Conservation (phyloP, 2,329 filamentous ascomycete species). For the Hysterium pulicare region DNA sequence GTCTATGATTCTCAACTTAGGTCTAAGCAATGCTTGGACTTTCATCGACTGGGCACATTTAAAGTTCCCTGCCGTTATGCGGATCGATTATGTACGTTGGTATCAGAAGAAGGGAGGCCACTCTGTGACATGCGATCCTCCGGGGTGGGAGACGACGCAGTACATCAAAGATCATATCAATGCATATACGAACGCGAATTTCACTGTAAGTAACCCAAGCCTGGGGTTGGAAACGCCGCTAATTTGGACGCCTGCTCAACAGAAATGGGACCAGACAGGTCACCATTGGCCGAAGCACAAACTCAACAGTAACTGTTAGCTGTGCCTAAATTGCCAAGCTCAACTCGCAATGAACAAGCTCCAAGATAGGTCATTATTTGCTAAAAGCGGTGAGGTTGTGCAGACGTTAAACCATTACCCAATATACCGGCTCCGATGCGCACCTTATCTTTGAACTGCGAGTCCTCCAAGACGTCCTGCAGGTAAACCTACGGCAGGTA, state of each 20-base stretch:
- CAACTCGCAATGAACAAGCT: not conserved
- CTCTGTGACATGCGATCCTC: constrained; percentile 54
- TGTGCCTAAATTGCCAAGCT: not conserved
- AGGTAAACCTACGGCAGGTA: not conserved
- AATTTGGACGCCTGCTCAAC: constrained; percentile 5
- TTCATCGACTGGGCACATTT: constrained; percentile 45
- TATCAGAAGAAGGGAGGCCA: constrained; percentile 51
- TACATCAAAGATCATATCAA: constrained; percentile 49
- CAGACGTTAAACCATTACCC: not conserved
- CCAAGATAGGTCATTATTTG: not conserved
- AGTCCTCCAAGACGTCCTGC: not conserved
- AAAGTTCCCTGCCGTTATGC: constrained; percentile 51
- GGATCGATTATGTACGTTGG: constrained; percentile 54
- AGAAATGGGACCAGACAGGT: constrained; percentile 33
- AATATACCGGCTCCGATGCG: not conserved
- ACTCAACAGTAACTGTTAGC: constrained; percentile 40
- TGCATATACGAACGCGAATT: constrained; percentile 50
- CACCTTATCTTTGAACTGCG: not conserved
- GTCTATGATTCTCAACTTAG: constrained; percentile 53
- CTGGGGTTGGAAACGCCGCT: not conserved
- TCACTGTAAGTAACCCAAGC: constrained; percentile 42
- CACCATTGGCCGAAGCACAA: constrained; percentile 43
- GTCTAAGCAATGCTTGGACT: constrained; percentile 50
- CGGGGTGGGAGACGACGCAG: constrained; percentile 51
- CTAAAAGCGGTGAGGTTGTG: not conserved